These are phyloP conservation scores for Shiraia bambusicola DNA, from an alignment of 2,329 filamentous ascomycete genomes.

Conservation along the genomic window DNA sequence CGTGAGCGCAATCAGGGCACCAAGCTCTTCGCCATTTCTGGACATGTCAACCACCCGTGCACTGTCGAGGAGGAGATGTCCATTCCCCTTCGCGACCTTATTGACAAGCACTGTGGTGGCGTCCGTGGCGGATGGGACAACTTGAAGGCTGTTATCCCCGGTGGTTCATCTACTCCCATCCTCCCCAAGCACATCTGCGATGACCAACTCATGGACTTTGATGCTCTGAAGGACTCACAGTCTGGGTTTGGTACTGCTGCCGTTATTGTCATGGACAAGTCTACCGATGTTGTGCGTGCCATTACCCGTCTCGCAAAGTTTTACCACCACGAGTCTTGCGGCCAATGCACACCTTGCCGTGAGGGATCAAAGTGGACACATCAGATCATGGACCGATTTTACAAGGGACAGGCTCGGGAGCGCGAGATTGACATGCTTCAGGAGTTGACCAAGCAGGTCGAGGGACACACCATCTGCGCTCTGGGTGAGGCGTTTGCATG, in stretches of 20 bases:
- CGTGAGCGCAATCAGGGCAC: slow-evolving; percentile 96
- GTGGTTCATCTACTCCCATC: slow-evolving; percentile 94
- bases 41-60: slow-evolving; percentile 96
- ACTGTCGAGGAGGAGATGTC: slow-evolving; percentile 99
- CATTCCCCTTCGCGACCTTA: slow-evolving; percentile 91
- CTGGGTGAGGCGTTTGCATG: slow-evolving; percentile 97
- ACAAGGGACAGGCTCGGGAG: slow-evolving; percentile 82
- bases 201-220: slow-evolving; percentile 98
- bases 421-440: slow-evolving; percentile 99
- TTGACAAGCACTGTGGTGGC: slow-evolving; percentile 97
- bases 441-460: slow-evolving; percentile 98
- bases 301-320: slow-evolving; percentile 93
- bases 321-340: slow-evolving; percentile 97
- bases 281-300: slow-evolving; percentile 89
- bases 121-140: slow-evolving; percentile 98
- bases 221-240: slow-evolving; percentile 95
- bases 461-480: slow-evolving; percentile 98
- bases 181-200: slow-evolving; percentile 88
- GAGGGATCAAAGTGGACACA: slow-evolving; percentile 99
- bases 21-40: slow-evolving; percentile 97
- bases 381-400: slow-evolving; percentile 97
- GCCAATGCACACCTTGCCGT: slow-evolving; percentile 98
- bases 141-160: slow-evolving; percentile 89
- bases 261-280: slow-evolving; percentile 99
- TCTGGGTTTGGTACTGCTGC: slow-evolving; percentile 95